phyloP scores from a whole-genome alignment of 2,329 filamentous ascomycete genomes.

The Chaetomiaceae sp. region DNA sequence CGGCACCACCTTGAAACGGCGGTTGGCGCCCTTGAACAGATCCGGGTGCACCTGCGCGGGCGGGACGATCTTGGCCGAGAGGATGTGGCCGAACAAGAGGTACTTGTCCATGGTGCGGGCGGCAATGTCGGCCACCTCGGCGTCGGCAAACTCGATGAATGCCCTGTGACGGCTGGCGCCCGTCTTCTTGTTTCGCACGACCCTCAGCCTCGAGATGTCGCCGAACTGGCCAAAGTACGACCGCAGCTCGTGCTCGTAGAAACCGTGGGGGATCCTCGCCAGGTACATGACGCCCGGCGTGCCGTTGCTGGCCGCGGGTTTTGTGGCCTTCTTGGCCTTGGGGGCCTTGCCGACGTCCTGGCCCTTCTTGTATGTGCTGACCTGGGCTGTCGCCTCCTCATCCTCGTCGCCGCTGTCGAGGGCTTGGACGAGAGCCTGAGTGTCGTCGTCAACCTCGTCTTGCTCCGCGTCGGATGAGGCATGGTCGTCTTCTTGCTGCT shows the following conservation, averaged over 20 bases:
- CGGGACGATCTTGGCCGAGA: constrained; percentile 79
- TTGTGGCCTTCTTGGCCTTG: constrained; percentile 40
- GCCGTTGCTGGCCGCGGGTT: constrained; percentile 42
- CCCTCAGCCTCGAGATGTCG: constrained; percentile 67
- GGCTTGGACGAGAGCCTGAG: constrained; percentile 24
- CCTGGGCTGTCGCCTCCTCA: constrained; percentile 11
- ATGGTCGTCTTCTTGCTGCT: constrained; percentile 13
- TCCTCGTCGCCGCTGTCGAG: constrained; percentile 27
- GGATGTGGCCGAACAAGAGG: constrained; percentile 86
- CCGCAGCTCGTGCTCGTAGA: constrained; percentile 95
- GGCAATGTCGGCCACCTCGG: constrained; percentile 77
- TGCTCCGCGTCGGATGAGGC: constrained; percentile 16
- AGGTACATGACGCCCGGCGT: constrained; percentile 81
- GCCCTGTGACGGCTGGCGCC: constrained; percentile 90
- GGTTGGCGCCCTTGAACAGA: constrained; percentile 86
- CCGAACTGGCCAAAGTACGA: constrained; percentile 95
- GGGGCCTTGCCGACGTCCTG: constrained; percentile 41
- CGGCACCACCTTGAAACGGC: constrained; percentile 82
- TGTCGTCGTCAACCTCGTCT: constrained; percentile 26
- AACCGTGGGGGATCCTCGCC: constrained; percentile 65
- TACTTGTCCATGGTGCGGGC: constrained; percentile 98
- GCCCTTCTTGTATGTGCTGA: constrained; percentile 28
- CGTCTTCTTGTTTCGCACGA: constrained; percentile 89
- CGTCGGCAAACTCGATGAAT: constrained; percentile 85
- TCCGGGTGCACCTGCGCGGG: constrained; percentile 72